phyloP scores from a whole-genome alignment of 2,329 filamentous ascomycete genomes.

The Xylogone sp. region DNA sequence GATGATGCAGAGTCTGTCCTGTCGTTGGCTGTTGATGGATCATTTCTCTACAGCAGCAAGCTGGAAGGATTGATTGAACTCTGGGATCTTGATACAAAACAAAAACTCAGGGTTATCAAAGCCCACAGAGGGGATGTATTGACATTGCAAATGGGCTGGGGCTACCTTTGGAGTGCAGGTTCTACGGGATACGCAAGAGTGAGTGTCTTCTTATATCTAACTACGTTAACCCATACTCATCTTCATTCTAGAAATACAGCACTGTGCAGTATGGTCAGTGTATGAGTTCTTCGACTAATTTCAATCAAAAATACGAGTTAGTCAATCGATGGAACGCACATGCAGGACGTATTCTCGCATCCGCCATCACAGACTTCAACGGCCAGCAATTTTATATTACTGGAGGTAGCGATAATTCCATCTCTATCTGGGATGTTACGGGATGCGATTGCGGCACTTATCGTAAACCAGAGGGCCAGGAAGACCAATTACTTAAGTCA shows the following conservation, averaged over 20 bases:
- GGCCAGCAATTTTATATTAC: conserved; percentile 85
- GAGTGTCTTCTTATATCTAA: conserved; percentile 28
- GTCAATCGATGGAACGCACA: conserved; percentile 79
- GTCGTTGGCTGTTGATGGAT: conserved; percentile 81
- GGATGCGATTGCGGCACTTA: conserved; percentile 25
- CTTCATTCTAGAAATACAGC: conserved; percentile 53
- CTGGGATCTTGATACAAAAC: conserved; percentile 94
- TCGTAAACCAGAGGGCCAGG: conserved; percentile 26
- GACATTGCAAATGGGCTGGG: conserved; percentile 80
- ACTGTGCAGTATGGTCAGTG: conserved; percentile 61
- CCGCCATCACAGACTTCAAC: conserved; percentile 67
- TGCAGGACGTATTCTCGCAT: conserved; percentile 81
- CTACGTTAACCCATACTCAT: conserved; percentile 6
- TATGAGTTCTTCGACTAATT: conserved; percentile 41
- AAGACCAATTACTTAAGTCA: conserved; percentile 62
- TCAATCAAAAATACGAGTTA: conserved; percentile 79
- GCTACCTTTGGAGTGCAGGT: conserved; percentile 83
- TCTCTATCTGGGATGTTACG: conserved; percentile 81
- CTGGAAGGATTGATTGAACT: conserved; percentile 85
- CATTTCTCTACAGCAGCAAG: conserved; percentile 89
- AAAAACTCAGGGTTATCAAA: conserved; percentile 83
- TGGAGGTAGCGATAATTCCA: conserved; percentile 85
- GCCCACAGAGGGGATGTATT: conserved; percentile 79
- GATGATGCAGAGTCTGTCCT: conserved; percentile 64
- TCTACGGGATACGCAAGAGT: conserved; percentile 84